Conservation (phyloP, 371 early-diverging fungal genomes). For the Mycotypha africana region DNA sequence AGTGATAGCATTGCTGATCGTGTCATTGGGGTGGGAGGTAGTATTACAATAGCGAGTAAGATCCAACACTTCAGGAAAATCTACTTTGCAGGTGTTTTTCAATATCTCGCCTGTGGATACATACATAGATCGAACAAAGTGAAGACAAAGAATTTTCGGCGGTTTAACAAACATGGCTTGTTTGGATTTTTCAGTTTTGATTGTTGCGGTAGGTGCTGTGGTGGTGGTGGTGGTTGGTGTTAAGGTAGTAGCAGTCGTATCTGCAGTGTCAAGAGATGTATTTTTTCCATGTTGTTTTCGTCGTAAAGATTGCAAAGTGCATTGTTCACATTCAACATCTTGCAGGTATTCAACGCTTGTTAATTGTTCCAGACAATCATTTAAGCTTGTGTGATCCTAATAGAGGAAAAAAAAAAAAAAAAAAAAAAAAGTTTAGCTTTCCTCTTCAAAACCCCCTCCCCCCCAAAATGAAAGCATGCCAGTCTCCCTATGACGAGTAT, state of each 20-base stretch:
- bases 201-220: constrained; percentile 9
- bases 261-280: no score
- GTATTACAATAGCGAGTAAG: constrained; percentile 61
- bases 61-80: constrained; percentile 69
- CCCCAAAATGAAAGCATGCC: no score
- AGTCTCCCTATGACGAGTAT: no score
- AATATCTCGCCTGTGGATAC: constrained; percentile 50
- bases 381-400: constrained; percentile 41
- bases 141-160: constrained; percentile 61
- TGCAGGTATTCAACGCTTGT: constrained; percentile 54
- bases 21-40: no score
- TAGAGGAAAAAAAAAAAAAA: neutral
- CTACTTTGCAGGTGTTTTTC: constrained; percentile 75
- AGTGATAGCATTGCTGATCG: constrained; percentile 49
- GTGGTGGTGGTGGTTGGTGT: no score
- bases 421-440: no score
- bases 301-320: no score
- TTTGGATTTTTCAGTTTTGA: constrained; percentile 26
- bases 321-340: constrained; percentile 63
- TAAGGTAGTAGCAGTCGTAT: no score
- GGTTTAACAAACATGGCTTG: constrained; percentile 21
- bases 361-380: constrained; percentile 53
- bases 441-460: no score
- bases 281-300: no score
- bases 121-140: constrained; percentile 72